phyloP scores from a whole-genome alignment of 73 alveolate species.

The Paramecium pentaurelia region DNA sequence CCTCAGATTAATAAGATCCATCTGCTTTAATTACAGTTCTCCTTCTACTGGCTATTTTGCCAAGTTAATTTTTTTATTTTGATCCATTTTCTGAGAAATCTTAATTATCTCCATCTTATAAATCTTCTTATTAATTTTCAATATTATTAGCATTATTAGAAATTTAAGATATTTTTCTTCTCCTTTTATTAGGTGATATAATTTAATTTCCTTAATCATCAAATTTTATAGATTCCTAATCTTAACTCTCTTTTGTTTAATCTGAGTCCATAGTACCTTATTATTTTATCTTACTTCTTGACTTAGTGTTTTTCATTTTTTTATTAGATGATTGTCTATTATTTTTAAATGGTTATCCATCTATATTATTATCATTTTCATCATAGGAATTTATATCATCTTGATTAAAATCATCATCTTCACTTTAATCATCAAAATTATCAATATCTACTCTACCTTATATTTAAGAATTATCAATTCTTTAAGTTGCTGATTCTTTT shows the following conservation, averaged over 20 bases:
- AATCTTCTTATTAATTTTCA: not conserved
- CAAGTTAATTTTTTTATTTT: not conserved
- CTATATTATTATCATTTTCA: not conserved
- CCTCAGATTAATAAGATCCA: not conserved
- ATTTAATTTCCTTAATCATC: not conserved
- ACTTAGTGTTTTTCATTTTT: not conserved
- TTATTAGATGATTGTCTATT: not conserved
- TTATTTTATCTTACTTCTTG: not conserved
- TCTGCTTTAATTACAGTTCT: not conserved
- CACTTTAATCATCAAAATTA: not conserved
- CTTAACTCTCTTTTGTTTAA: not conserved
- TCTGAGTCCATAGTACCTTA: not conserved
- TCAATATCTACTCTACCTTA: not conserved
- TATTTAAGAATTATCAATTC: not conserved
- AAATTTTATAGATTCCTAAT: not conserved
- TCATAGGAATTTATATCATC: not conserved
- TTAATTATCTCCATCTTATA: not conserved
- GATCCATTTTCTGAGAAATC: not conserved
- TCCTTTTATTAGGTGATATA: not conserved
- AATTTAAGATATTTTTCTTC: not conserved
- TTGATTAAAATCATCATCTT: not conserved
- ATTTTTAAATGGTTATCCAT: not conserved
- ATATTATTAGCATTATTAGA: not conserved
- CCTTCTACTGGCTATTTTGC: not conserved
- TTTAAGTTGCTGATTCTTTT: not conserved